These are phyloP conservation scores for Kwoniella sp. DNA, from an alignment of 768 basidiomycete species.

Conservation along the genomic window DNA sequence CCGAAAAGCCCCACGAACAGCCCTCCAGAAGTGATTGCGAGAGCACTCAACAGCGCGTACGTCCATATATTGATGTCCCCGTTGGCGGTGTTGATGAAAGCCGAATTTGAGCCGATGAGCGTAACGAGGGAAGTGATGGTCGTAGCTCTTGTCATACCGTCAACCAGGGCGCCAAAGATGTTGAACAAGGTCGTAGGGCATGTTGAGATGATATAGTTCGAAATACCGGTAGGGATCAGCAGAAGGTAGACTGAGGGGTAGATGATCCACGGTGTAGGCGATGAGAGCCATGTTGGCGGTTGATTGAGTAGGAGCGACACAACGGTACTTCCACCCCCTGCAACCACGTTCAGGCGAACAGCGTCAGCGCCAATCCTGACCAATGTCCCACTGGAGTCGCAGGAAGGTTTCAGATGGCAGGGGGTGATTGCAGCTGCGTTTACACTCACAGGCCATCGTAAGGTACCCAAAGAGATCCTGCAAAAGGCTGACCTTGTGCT, in stretches of 20 bases:
- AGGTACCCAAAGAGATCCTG: slow-evolving; percentile 47
- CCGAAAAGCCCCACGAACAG: slow-evolving; percentile 29
- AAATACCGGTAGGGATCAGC: slow-evolving; percentile 38
- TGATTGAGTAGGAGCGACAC: slow-evolving; percentile 36
- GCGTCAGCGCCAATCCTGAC: no score
- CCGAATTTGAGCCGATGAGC: slow-evolving; percentile 17
- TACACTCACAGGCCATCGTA: slow-evolving; percentile 43
- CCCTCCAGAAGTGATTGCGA: slow-evolving; percentile 40
- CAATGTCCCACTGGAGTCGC: background rate
- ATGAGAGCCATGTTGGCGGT: slow-evolving; percentile 48
- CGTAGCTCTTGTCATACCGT: slow-evolving; percentile 39
- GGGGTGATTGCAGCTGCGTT: background rate
- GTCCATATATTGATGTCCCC: slow-evolving; percentile 24
- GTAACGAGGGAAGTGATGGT: slow-evolving; percentile 32
- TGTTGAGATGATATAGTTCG: slow-evolving; percentile 30
- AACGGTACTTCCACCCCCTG: slow-evolving; percentile 49
- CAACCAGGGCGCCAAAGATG: slow-evolving; percentile 29
- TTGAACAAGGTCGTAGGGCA: slow-evolving; percentile 36
- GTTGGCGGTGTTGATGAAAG: background rate
- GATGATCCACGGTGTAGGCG: slow-evolving; percentile 44
- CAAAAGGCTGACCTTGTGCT: slow-evolving; percentile 23
- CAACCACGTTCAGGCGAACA: background rate
- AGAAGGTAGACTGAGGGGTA: slow-evolving; percentile 38
- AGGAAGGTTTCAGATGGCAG: background rate
- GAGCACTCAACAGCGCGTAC: slow-evolving; percentile 23